Percentiles rank a stretch among this genome's conserved stretches.
Conservation (phyloP, 352 stramenopile species). For the Blastocystis sp. region DNA sequence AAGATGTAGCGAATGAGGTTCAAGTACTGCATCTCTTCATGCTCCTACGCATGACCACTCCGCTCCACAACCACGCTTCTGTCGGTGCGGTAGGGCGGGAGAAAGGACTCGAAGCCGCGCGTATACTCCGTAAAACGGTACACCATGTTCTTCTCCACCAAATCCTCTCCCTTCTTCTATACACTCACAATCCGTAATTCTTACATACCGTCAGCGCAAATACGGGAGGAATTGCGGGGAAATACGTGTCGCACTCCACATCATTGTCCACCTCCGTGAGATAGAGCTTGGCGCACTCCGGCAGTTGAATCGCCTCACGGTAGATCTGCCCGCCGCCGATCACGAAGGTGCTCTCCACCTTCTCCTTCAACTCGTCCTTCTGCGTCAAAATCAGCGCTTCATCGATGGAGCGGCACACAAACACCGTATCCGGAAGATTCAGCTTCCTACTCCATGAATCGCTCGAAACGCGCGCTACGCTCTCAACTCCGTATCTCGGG, state of each 20-base stretch:
- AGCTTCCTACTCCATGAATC: conserved; percentile 35
- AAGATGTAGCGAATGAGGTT: conserved; percentile 94
- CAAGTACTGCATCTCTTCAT: conserved; percentile 89
- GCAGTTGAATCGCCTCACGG: conserved; percentile 85
- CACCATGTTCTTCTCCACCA: conserved; percentile 76
- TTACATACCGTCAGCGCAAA: conserved; percentile 22
- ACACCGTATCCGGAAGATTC: conserved; percentile 54
- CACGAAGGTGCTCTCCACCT: conserved; percentile 91
- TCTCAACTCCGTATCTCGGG: conserved; percentile 79
- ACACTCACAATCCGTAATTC: background rate
- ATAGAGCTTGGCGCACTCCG: conserved; percentile 85
- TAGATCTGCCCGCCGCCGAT: conserved; percentile 95
- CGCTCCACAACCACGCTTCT: background rate
- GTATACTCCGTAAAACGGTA: conserved; percentile 80
- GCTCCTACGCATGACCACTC: conserved; percentile 76
- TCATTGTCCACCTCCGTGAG: conserved; percentile 87
- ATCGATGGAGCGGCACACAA: conserved; percentile 83
- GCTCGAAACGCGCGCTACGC: background rate
- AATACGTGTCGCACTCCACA: conserved; percentile 89
- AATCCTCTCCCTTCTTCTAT: conserved; percentile 8
- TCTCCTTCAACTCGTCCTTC: conserved; percentile 10
- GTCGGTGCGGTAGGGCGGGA: conserved; percentile 34
- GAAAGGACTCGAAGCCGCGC: background rate
- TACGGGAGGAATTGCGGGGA: conserved; percentile 79
- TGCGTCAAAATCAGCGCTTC: conserved; percentile 87